Conservation (phyloP, 495 filamentous ascomycete genomes). For the Xylaria cubensis region DNA sequence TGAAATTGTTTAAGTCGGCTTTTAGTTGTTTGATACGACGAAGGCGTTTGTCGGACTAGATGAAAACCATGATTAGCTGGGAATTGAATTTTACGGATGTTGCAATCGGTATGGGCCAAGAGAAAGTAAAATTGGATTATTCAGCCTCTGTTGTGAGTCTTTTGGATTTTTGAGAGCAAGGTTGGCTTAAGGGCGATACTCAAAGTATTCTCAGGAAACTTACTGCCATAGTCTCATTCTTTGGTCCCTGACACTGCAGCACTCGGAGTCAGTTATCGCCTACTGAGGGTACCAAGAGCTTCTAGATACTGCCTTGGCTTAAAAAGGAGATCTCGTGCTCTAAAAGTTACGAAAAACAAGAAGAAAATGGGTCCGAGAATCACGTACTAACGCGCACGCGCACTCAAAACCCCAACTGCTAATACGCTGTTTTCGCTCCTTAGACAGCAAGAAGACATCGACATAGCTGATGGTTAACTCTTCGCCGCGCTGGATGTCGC, state of each 20-base stretch:
- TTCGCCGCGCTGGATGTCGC: slow-evolving; percentile 46
- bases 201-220: not conserved
- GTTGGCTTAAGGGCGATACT: not conserved
- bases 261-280: too few species aligned
- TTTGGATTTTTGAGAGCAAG: too few species aligned
- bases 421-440: slow-evolving; percentile 45
- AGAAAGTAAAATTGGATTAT: not conserved
- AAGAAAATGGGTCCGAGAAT: too few species aligned
- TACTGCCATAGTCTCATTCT: slow-evolving; percentile 22
- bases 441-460: slow-evolving; percentile 37
- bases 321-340: too few species aligned
- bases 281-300: too few species aligned
- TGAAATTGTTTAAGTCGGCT: slow-evolving; percentile 44
- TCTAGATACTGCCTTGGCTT: too few species aligned
- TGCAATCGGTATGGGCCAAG: not conserved
- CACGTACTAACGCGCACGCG: slow-evolving; percentile 35
- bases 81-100: too few species aligned
- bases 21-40: slow-evolving; percentile 43
- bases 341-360: too few species aligned
- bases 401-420: slow-evolving; percentile 50
- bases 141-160: not conserved
- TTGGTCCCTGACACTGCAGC: slow-evolving; percentile 35
- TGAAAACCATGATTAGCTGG: not conserved
- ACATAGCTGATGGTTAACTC: slow-evolving; percentile 53
- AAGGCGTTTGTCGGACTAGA: slow-evolving; percentile 46